These are phyloP conservation scores for Aspergillus cejpii DNA, from an alignment of 2,329 filamentous ascomycete genomes.

Conservation along the genomic window DNA sequence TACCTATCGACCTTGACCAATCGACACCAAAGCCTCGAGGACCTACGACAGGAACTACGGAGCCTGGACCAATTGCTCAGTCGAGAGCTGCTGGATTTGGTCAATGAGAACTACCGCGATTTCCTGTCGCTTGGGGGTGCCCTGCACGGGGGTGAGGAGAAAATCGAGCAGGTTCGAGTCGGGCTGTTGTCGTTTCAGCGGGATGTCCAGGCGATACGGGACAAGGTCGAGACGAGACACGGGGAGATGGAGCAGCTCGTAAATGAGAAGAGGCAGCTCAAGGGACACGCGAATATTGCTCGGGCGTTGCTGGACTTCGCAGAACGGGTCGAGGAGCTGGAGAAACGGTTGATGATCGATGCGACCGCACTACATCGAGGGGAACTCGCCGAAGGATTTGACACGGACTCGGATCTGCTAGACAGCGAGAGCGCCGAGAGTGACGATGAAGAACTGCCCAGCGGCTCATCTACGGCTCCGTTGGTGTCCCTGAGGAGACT, in stretches of 20 bases:
- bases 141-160: conserved; percentile 80
- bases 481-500: conserved; percentile 42
- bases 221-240: conserved; percentile 57
- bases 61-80: conserved; percentile 72
- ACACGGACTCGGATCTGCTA: conserved; percentile 33
- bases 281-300: conserved; percentile 57
- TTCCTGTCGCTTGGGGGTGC: conserved; percentile 79
- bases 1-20: conserved; percentile 80
- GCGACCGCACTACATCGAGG: conserved; percentile 16
- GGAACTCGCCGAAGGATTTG: conserved; percentile 18
- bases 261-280: conserved; percentile 59
- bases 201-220: conserved; percentile 68
- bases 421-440: conserved; percentile 30
- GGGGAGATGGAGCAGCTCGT: conserved; percentile 58
- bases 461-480: conserved; percentile 30
- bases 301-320: conserved; percentile 43
- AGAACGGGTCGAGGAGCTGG: conserved; percentile 52
- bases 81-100: conserved; percentile 83
- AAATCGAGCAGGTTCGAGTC: conserved; percentile 81
- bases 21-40: conserved; percentile 92
- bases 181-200: conserved; percentile 78
- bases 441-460: conserved; percentile 38
- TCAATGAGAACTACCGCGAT: conserved; percentile 90
- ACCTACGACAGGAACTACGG: conserved; percentile 78
- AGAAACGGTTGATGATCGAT: conserved; percentile 61